phyloP scores from a whole-genome alignment of 331 rosid genomes.

The Saraca asoca region DNA sequence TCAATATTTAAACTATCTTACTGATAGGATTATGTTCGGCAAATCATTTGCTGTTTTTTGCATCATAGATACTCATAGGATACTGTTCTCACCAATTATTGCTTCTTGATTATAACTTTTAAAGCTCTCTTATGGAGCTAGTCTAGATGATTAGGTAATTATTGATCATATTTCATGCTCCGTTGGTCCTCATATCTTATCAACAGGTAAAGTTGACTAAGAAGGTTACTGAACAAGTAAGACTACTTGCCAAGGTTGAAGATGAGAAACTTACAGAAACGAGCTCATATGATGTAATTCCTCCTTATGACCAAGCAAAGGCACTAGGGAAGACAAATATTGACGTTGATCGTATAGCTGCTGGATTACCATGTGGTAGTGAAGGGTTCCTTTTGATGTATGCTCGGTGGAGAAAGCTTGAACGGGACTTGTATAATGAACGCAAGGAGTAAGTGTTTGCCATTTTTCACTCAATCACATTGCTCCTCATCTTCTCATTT shows the following conservation, averaged over 20 bases:
- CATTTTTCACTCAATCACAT: slow-evolving; percentile 18
- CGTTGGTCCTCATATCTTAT: slow-evolving; percentile 22
- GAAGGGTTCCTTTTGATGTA: slow-evolving; percentile 97
- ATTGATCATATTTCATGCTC: slow-evolving; percentile 1
- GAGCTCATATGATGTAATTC: slow-evolving; percentile 69
- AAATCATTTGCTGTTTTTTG: background rate
- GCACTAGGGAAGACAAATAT: slow-evolving; percentile 97
- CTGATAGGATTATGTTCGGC: background rate
- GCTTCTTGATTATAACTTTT: background rate
- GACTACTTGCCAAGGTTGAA: slow-evolving; percentile 80
- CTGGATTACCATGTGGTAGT: slow-evolving; percentile 98
- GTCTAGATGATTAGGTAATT: slow-evolving; percentile 17
- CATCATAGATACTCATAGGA: background rate
- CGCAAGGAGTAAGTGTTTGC: slow-evolving; percentile 78
- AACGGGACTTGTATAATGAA: slow-evolving; percentile 86
- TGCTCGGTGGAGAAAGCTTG: slow-evolving; percentile 99
- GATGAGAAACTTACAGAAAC: slow-evolving; percentile 69
- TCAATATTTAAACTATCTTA: slow-evolving; percentile 13
- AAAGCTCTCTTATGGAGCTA: background rate
- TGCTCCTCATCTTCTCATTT: slow-evolving; percentile 16
- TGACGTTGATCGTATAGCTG: slow-evolving; percentile 91
- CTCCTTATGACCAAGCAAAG: slow-evolving; percentile 97
- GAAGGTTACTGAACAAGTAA: slow-evolving; percentile 98
- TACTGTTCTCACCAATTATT: slow-evolving; percentile 8
- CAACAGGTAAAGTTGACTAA: slow-evolving; percentile 74